Base-by-base conservation (phyloP, 2,329 filamentous ascomycete genomes). In the Penicillium occitanis region DNA sequence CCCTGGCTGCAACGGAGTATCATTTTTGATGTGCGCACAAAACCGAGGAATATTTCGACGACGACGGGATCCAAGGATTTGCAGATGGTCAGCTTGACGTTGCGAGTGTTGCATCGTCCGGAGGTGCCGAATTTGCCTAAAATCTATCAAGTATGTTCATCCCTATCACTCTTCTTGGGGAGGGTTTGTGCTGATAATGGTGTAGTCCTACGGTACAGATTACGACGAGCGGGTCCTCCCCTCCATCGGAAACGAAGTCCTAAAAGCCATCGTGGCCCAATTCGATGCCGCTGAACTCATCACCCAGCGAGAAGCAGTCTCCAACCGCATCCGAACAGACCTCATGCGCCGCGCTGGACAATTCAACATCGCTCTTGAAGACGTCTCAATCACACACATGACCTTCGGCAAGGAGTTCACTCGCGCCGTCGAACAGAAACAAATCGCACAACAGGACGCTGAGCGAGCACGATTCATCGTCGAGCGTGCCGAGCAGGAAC, bases 331-430 rank as follows among this genome's bases (percentile, higher is more conserved):
- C 85, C 93, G 92, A 68, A 86, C 87, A 73, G 95, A 99, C 79
- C 88, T 99, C 60, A 90, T 95, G 77, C 93, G 91, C 83, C 93
- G 95, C 75, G 95, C 95, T 58, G 84, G 90, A 75, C 95, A 99
- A 81, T 99, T 99, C 88, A 97, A 99, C 86, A 99, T 99, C 77
- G 92, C 93, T 33, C 91, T 99, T 63, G 95, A 99, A 82, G 95
- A 99, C 77, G 95, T 99, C 68, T 96, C 92, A 77, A 99, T 99
- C 81, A 99, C 95, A 68, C 95, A 99, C 86, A 99, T 99, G 95
- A 99, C 95, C 63, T 99, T 99, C 78, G 95, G 95, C 73, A 94
- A 94, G 81, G 95, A 99, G 82, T 99, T 99, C 86, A 99, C 95
- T 68, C 91, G 92, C 81, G 95, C 95, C 70, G 95, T 99, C 75